Base-by-base conservation (phyloP, 2,329 filamentous ascomycete species). In the Xylariomycetidae sp. region DNA sequence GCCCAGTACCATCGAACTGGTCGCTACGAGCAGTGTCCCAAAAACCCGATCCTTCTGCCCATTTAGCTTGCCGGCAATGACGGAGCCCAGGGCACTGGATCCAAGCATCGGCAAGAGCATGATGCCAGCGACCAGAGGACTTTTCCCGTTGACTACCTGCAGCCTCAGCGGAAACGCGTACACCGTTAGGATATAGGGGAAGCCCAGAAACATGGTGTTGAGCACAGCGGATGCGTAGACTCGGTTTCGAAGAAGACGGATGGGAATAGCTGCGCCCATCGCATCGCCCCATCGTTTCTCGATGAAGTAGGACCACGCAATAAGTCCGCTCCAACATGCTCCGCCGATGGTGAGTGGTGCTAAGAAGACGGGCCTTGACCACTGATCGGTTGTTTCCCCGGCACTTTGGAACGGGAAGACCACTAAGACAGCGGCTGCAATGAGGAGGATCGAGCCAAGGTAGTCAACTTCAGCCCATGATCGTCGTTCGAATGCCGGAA, bases 361-460 rank as follows among this genome's bases (percentile, higher is more conserved):
- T 14, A 70, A 46, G 41, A 71, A 70, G 12, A 59, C 34, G 6
- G 58, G 53, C 6, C 51, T 45, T 5, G 39, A 39, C 72, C 72
- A 78, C 24, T 55, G 47, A n/a, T 57, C 40, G 1, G 40, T 37
- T 3, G 55, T 41, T 0, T 53, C 49, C 1, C 67, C 66, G 3
- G 64, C 64, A 40, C 67, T 67, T 44, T 79, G 73, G 35, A 79
- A 76, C 2, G 74, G 59, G 43, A 76, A 77, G 0, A 77, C 70
- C 4, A 77, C 59, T 3, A 78, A 60, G 1, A 74, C 66, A 0
- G 73, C 66, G 2, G 71, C 67, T 3, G 67, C 57, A 7, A 79
- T 62, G 10, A 76, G 54, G 15, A 79, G 58, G n/a, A 70, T 40
- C 0, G 70, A 70, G 9, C 74, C 74, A 4, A 70, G 25, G 32